These are phyloP conservation scores for Auriscalpium orientale DNA, from an alignment of 768 basidiomycete species.

Conservation along the genomic window DNA sequence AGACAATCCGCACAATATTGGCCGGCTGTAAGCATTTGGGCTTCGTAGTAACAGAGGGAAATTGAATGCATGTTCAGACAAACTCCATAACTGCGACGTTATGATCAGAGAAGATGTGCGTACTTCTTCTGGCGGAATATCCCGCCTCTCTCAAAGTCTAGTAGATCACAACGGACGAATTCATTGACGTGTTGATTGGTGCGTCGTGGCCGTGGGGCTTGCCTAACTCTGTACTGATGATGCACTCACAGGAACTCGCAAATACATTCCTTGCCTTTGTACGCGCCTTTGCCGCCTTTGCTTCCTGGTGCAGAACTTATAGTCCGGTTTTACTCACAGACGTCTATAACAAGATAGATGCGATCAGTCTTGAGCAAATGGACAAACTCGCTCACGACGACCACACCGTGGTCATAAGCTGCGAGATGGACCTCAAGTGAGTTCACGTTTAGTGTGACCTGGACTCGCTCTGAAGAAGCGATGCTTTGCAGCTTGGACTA, in stretches of 20 bases:
- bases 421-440: conserved; percentile 89
- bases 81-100: conserved; percentile 90
- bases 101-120: conserved; percentile 96
- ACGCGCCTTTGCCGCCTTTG: conserved; percentile 19
- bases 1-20: conserved; percentile 87
- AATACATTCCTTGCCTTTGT: conserved; percentile 94
- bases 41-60: background rate
- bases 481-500: conserved; percentile 48
- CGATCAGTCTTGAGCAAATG: conserved; percentile 75
- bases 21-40: conserved; percentile 61
- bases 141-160: conserved; percentile 3
- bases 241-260: conserved; percentile 61
- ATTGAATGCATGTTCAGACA: conserved; percentile 41
- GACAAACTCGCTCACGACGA: conserved; percentile 78
- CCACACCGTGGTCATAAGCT: conserved; percentile 90
- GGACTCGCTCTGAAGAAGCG: background rate
- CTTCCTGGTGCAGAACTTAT: conserved; percentile 4
- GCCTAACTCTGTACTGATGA: background rate
- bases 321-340: conserved; percentile 34
- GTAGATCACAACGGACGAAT: conserved; percentile 91
- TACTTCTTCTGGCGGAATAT: conserved; percentile 16
- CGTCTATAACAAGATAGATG: conserved; percentile 96
- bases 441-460: conserved; percentile 9
- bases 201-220: conserved; percentile 6
- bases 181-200: conserved; percentile 98